A percentile compares a stretch with the other conserved stretches of the same genome.
These are phyloP conservation scores for Thraustochytrium striatum DNA, from an alignment of 352 stramenopile genomes.

Conservation along the genomic window DNA sequence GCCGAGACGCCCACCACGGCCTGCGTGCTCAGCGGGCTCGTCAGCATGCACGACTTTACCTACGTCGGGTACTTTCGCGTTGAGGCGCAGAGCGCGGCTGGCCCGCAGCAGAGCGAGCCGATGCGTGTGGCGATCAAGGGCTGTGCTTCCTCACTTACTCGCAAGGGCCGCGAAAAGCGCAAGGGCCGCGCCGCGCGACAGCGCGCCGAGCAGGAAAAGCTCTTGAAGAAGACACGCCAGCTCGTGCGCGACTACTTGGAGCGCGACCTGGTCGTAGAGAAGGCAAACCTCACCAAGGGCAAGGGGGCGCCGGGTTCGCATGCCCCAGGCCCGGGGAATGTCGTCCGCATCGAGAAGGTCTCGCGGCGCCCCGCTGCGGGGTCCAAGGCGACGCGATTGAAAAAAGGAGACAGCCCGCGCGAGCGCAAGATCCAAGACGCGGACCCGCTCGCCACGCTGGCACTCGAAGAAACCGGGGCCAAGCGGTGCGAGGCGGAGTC, in stretches of 20 bases:
- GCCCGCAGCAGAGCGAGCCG: too few species aligned
- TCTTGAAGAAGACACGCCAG: not conserved
- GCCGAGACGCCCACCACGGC: not conserved
- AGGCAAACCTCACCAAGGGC: not conserved
- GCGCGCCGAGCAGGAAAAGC: too few species aligned
- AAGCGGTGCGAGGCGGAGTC: too few species aligned
- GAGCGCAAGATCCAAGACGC: not conserved
- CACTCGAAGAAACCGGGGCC: not conserved
- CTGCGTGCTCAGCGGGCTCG: not conserved
- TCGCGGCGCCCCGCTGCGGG: not conserved
- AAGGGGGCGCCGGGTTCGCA: not conserved
- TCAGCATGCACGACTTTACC: not conserved
- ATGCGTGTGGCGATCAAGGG: too few species aligned
- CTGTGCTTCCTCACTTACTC: too few species aligned
- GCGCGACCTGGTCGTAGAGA: slow-evolving; percentile 18
- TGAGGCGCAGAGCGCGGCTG: too few species aligned
- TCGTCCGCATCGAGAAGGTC: not conserved
- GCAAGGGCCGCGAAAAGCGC: too few species aligned
- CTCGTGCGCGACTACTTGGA: slow-evolving; percentile 39
- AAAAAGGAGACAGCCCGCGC: not conserved
- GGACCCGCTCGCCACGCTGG: not conserved
- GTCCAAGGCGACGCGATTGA: not conserved
- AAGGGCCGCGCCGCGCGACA: too few species aligned
- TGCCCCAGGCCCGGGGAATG: not conserved
- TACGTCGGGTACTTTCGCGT: not conserved